Evolutionary conservation across 2,329 filamentous ascomycete species (phyloP), one percentile per base, ranked within the genome.

Genomic region (Exserohilum rostratum): DNA sequence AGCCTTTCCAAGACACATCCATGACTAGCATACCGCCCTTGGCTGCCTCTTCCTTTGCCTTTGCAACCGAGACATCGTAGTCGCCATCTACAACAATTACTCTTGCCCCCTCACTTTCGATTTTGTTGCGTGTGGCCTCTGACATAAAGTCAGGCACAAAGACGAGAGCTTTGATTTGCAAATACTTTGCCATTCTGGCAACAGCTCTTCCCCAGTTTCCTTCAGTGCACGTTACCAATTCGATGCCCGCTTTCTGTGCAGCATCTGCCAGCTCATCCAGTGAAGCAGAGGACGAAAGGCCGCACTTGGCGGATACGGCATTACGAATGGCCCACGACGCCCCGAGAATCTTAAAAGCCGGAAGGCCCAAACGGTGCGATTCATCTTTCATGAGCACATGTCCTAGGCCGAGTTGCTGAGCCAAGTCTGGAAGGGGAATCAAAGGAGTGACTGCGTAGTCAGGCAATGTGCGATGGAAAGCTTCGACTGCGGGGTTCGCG

Each of bases 321-420:
- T 83, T 81, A 62, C 85, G 87, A 3, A 84, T 81, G 0, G 84
- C 89, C 89, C 89, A 93, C 0, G 87, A 90, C 1, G 90, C 90
- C 17, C 90, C 90, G 0, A 93, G 82, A 39, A 93, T 90, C 73
- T 95, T 95, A 79, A 93, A 93, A 0, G 89, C 83, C 0, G 88
- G 88, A 1, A 93, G 79, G 0, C 87, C 86, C 33, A 91, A 84
- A 5, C 90, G 83, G 48, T 76, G 78, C 25, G 83, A 86, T 71
- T 93, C 90, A 64, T 92, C 85, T 67, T 93, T 93, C 59, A 92
- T 66, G 33, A 87, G 80, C 3, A 93, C 78, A 5, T 80, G 76
- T 6, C 61, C 55, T 5, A 75, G 50, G 0, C 83, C 83, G 0
- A 91, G 71, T 12, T 86, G 79, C 2, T 76, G 61, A 0, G 89